These are phyloP conservation scores for Penicillium sp. DNA, from an alignment of 2,329 filamentous ascomycete genomes.

Conservation along the genomic window DNA sequence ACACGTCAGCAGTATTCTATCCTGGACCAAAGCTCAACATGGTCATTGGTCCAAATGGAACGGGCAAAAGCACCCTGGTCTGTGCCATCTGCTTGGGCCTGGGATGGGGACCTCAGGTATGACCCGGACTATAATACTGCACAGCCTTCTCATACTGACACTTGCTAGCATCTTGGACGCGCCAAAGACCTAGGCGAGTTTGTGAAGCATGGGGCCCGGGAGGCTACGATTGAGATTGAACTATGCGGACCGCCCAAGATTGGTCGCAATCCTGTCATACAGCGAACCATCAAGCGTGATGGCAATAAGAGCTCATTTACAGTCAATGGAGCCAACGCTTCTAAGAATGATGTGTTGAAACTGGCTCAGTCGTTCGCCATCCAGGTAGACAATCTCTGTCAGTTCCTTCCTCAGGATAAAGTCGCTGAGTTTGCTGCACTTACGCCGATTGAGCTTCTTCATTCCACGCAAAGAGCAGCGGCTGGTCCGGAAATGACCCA, in stretches of 20 bases:
- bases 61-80: conserved; percentile 94
- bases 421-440: conserved; percentile 90
- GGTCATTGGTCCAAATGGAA: conserved; percentile 98
- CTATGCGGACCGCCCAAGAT: conserved; percentile 61
- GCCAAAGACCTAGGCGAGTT: conserved; percentile 84
- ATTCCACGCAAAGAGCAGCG: conserved; percentile 83
- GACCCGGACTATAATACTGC: conserved; percentile 6
- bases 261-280: conserved; percentile 67
- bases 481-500: conserved; percentile 75
- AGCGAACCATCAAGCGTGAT: conserved; percentile 73
- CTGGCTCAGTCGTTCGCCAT: conserved; percentile 74
- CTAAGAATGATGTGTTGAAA: conserved; percentile 62
- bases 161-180: conserved; percentile 67
- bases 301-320: conserved; percentile 78
- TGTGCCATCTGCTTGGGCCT: conserved; percentile 94
- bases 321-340: conserved; percentile 64
- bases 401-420: conserved; percentile 93
- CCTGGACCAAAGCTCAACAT: conserved; percentile 94
- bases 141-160: not conserved
- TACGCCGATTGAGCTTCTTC: conserved; percentile 74
- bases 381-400: conserved; percentile 95
- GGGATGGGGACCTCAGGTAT: conserved; percentile 69
- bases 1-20: conserved; percentile 84
- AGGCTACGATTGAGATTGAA: conserved; percentile 86
- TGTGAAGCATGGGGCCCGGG: conserved; percentile 80